Base-by-base conservation (phyloP, 768 basidiomycete genomes). In the Leccinum longicurvipes region DNA sequence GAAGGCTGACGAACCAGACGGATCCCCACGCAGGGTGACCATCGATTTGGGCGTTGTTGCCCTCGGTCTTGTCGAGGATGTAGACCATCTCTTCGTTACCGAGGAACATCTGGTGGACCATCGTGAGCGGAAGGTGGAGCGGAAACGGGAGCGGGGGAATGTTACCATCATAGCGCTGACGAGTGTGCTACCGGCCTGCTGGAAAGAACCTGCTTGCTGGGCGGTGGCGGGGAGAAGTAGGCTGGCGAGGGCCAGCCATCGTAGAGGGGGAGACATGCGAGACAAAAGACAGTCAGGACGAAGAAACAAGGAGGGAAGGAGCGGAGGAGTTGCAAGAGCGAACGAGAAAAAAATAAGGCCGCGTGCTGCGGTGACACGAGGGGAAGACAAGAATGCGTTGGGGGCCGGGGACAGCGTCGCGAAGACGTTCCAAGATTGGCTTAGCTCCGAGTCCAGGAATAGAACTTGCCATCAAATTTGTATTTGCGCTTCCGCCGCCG, bases 11-110 rank as follows among this genome's bases (percentile, higher is more conserved):
- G 29, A 24, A 84, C 85, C 84, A 91, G 10, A 83, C 83, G 0
- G 86, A 70, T 7, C 81, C 89, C 82, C 86, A 88, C 2, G 87
- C 86, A 11, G 90, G 82, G 69, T 90, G 89, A 1, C 83, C 83
- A 57, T 79, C 77, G 54, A 91, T 76, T 59, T 79, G 77, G 4
- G 79, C 79, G 2, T 78, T 76, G 69, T 93, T 93, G 23, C 82
- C 83, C 66, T 93, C 87, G 6, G 86, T 83, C 74, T 96, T 96
- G 80, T 96, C 93, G 36, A 94, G 76, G 17, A 94, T 87, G 74
- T 93, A 95, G 29, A 95, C 87, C 70, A 85, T 89, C 62, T 90
- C 77, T 28, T 81, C 75, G 63, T 85, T 89, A 6, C 89, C 91
- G 46, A 93, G 72, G 68, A 93, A 91, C 82, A 88, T 84, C 89